Evolutionary conservation across 164 flowering plant species (phyloP), one percentile per base, ranked within the genome.

Genomic region (Macadamia integrifolia): DNA sequence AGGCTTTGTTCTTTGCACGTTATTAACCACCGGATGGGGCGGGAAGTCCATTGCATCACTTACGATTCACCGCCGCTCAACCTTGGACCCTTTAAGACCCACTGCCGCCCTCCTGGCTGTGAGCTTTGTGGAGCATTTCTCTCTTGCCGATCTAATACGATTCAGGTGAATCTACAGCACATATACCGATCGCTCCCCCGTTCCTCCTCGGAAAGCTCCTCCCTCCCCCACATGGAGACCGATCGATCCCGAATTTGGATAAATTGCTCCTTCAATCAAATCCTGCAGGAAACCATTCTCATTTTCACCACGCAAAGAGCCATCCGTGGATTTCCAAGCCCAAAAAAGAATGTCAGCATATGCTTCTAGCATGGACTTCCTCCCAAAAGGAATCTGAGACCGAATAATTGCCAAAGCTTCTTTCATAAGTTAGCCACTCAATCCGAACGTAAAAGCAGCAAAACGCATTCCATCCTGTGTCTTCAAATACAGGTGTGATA

Each of bases 341-440:
- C 88, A 71, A 66, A 89, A 91, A 61, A 89, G 58, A 69, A 92
- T 81, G 29, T 91, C 94, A 17, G 87, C 94, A 76, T 82, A 95
- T 0, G 86, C 96, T 76, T 92, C 97, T 72, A 91, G 66, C 81
- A 84, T 81, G 0, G 97, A 91, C 71, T 91, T 95, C 80, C 87
- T 80, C 64, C 96, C 99, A 61, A 86, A 89, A 0, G 94, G 90
- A 64, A 95, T 85, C 79, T 95, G 99, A 0, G 97, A 83, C 60
- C 74, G 82, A 49, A 95, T 84, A 79, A 95, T 80, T 0, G 87
- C 99, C 81, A 88, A 76, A 6, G 79, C 76, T 61, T 92, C 98
- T 81, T 87, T 95, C 74, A 81, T 43, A 12, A 91, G 78, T 84
- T 88, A 92, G 58, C 58, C 28, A 65, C 84, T 84, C 76, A 95